Percentiles rank a stretch among this genome's conserved stretches.
Conservation (phyloP, 768 basidiomycete genomes). For the Hysterangium stoloniferum region DNA sequence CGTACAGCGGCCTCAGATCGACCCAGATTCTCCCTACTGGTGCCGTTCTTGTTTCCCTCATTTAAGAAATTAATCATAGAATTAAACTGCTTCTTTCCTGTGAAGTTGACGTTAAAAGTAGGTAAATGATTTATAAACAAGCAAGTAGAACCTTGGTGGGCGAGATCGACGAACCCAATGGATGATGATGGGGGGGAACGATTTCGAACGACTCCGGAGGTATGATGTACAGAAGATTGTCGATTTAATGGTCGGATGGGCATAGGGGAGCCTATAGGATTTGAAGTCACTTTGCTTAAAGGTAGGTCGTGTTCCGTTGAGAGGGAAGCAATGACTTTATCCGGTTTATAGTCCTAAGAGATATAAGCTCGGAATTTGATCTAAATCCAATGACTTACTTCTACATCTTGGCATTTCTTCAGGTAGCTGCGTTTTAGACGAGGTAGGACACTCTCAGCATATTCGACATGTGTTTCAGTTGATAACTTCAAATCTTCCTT, state of each 20-base stretch:
- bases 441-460: slow-evolving; percentile 70
- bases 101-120: neutral
- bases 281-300: slow-evolving; percentile 29
- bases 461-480: slow-evolving; percentile 68
- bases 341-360: slow-evolving; percentile 57
- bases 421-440: slow-evolving; percentile 71
- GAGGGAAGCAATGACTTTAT: slow-evolving; percentile 3
- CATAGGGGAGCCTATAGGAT: slow-evolving; percentile 55
- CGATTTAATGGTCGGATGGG: slow-evolving; percentile 70
- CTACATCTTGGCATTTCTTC: slow-evolving; percentile 82
- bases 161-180: slow-evolving; percentile 78
- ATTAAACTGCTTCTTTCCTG: slow-evolving; percentile 81
- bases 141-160: slow-evolving; percentile 56
- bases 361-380: neutral
- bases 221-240: slow-evolving; percentile 54
- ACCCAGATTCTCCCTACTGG: slow-evolving; percentile 50
- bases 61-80: slow-evolving; percentile 78
- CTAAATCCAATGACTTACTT: slow-evolving; percentile 37
- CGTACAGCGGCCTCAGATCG: slow-evolving; percentile 58
- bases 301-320: slow-evolving; percentile 23
- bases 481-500: slow-evolving; percentile 87
- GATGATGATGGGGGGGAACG: slow-evolving; percentile 81
- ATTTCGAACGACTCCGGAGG: slow-evolving; percentile 37
- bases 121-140: neutral
- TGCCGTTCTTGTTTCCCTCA: slow-evolving; percentile 45